Conservation (phyloP, 495 filamentous ascomycete species). For the Xylaria nigripes region DNA sequence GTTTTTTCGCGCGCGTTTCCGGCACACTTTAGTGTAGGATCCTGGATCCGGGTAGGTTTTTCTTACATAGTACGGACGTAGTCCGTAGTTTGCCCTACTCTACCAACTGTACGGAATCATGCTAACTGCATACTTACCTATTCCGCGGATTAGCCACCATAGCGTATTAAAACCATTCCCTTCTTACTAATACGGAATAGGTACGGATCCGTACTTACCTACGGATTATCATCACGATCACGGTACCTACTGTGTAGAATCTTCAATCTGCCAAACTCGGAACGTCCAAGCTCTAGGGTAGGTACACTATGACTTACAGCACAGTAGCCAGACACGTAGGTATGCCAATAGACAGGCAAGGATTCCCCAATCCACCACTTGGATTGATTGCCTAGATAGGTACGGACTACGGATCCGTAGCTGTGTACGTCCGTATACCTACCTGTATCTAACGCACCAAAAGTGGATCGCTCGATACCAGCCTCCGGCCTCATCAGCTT, state of each 20-base stretch:
- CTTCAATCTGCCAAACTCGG: too few species aligned
- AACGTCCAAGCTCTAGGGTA: neutral
- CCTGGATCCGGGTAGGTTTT: neutral
- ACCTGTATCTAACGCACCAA: neutral
- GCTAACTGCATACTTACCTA: neutral
- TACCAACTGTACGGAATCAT: too few species aligned
- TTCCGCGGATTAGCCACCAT: neutral
- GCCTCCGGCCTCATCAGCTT: neutral
- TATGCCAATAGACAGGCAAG: neutral
- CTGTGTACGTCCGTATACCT: too few species aligned
- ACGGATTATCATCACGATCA: too few species aligned
- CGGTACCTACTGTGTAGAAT: too few species aligned
- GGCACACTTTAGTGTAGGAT: neutral
- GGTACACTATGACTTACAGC: neutral
- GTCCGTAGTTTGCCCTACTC: too few species aligned
- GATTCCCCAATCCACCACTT: neutral
- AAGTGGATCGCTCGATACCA: neutral
- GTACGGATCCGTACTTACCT: too few species aligned
- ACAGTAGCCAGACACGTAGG: neutral
- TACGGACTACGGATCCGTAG: too few species aligned
- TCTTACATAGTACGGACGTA: neutral
- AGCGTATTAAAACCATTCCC: too few species aligned
- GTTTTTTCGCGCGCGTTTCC: constrained; percentile 4
- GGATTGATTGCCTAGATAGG: neutral
- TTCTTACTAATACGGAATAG: too few species aligned